Evolutionary conservation across 345 rosid species (phyloP), one percentile per base, ranked within the genome.

Genomic region (Citrus medica): DNA sequence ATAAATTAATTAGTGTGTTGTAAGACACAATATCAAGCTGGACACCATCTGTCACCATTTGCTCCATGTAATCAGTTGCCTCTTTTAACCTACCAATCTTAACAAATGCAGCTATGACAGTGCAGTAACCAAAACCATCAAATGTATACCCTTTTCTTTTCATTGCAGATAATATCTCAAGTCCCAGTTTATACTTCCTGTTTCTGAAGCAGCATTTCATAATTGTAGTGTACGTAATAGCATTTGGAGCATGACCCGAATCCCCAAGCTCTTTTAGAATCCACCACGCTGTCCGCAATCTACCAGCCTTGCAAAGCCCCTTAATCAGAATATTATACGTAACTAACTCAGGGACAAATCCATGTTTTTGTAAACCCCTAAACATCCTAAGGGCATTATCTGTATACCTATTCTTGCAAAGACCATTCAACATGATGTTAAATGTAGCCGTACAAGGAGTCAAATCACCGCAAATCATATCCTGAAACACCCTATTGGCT

Each of bases 41-140:
- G 66, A 86, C 85, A 38, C 97, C 97, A 80, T 59, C 81, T 67
- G 73, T 78, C 62, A 79, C 72, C 81, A 92, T 79, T 75, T 78
- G 73, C 64, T 84, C 84, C 88, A 86, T 81, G 76, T 72, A 89
- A 62, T 73, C 76, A 64, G 67, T 77, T 0, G 98, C 95, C 75
- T 88, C 90, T 70, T 77, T 78, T 46, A 79, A 67, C 80, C 81
- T 89, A 42, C 95, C 93, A 35, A 53, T 79, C 83, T 92, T 96
- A 82, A 89, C n/a, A 58, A 91, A 85, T 69, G 92, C 97, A 67
- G 86, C 86, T 80, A 89, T 81, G 62, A 86, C 97, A 0, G 90
- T 89, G 13, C 90, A 90, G 76, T 91, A 88, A 1, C 90, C 97
- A 70, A 87, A 96, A 62, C 97, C 97, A 30, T 91, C 99, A 76